Evolutionary conservation across 2,329 filamentous ascomycete species (phyloP), one percentile per base, ranked within the genome.

Genomic region (Cordyceps cateniannulata): DNA sequence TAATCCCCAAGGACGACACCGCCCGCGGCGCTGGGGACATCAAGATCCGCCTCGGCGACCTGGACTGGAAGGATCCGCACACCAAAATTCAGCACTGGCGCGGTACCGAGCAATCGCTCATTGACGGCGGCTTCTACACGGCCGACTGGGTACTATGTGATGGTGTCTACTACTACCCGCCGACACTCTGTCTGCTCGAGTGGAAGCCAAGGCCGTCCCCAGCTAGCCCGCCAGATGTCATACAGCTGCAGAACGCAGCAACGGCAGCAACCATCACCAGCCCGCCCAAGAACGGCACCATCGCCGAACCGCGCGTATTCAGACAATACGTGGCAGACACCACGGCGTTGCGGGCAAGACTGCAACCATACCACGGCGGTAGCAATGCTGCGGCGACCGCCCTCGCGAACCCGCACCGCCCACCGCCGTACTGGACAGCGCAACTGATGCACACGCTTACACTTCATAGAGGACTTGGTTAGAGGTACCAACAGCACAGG

Each of bases 41-140:
- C 7, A 78, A 83, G 60, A 79, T 84, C 48, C 84, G 87, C 59
- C 79, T 95, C 10, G 89, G 87, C 1, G 90, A 95, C 69, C 79
- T 93, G 48, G 90, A 95, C 73, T 81, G 89, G 68, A 95, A 95
- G 76, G 87, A 86, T 61, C 80, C 82, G 9, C 75, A 75, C 0
- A 81, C 81, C 58, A 93, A 93, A 71, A 77, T 85, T 60, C 77
- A 78, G 49, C 87, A 89, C 68, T 95, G 90, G 90, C 79, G 79
- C 62, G 74, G 76, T 18, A 80, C 82, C 49, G 90, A 95, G 72
- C 72, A 73, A 56, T 76, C 79, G 25, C 75, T 93, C 61, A 82
- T 89, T 52, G 75, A 83, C 1, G 84, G 81, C 14, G 89, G 88
- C 18, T 93, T 87, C 80, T 93, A 95, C 65, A 76, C 74, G n/a